A percentile compares a stretch with the other conserved stretches of the same genome.
These are phyloP conservation scores for Novymonas esmeraldas DNA, from an alignment of 208 protist genomes.

Conservation along the genomic window DNA sequence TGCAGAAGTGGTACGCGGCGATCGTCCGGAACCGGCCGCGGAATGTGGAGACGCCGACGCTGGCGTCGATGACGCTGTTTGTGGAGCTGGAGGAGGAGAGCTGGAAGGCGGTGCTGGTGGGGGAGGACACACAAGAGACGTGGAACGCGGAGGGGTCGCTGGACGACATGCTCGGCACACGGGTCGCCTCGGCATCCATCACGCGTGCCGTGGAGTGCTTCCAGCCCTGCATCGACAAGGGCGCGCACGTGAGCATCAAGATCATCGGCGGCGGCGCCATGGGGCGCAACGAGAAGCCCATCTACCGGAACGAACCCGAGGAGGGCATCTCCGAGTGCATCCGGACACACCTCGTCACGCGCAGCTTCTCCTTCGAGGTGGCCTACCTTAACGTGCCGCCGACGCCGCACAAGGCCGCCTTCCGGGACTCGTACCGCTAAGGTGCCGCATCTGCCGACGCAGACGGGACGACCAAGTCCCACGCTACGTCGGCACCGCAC, in stretches of 20 bases:
- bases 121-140: slow-evolving; percentile 25
- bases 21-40: slow-evolving; percentile 13
- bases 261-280: slow-evolving; percentile 5
- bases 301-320: slow-evolving; percentile 15
- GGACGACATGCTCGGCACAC: slow-evolving; percentile 15
- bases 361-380: slow-evolving; percentile 18
- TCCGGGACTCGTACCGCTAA: no score
- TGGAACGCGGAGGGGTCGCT: slow-evolving; percentile 15
- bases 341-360: slow-evolving; percentile 12
- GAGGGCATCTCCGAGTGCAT: slow-evolving; percentile 8
- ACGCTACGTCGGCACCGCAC: no score
- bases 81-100: slow-evolving; percentile 4
- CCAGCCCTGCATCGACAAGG: slow-evolving; percentile 20
- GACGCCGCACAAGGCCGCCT: no score
- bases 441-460: no score
- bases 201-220: slow-evolving; percentile 10
- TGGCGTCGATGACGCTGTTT: slow-evolving; percentile 13
- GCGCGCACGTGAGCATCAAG: slow-evolving; percentile 9
- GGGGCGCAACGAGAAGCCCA: slow-evolving; percentile 6
- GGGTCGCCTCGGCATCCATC: slow-evolving; percentile 1
- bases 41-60: neutral
- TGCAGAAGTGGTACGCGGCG: slow-evolving; percentile 11
- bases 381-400: neutral
- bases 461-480: no score
- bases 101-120: slow-evolving; percentile 16